phyloP scores from a whole-genome alignment of 768 basidiomycete species.

The Mycena indigotica region DNA sequence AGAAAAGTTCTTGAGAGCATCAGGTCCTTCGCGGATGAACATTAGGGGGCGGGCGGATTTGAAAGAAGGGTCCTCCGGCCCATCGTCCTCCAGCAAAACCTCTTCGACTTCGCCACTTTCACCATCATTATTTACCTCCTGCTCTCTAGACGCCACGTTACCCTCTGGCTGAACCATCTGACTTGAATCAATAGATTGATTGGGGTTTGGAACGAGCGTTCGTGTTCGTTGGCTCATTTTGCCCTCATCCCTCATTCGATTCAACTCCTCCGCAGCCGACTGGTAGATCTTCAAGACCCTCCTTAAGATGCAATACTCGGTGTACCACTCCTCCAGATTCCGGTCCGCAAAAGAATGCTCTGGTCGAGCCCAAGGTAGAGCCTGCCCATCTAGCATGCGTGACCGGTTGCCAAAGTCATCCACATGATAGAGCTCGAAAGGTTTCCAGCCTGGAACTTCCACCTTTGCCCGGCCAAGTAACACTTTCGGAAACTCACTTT shows the following conservation, averaged over 20 bases:
- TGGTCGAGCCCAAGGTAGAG: not conserved
- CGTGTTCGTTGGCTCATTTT: too few relatives aligned
- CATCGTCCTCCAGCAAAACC: not conserved
- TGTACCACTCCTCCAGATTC: not conserved
- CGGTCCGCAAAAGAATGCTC: not conserved
- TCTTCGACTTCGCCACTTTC: not conserved
- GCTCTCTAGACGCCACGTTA: not conserved
- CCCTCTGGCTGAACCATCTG: not conserved
- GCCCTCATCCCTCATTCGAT: not conserved
- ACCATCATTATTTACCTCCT: not conserved
- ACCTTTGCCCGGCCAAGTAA: constrained; percentile 21
- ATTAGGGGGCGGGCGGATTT: not conserved
- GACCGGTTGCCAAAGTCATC: constrained; percentile 23
- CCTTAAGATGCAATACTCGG: not conserved
- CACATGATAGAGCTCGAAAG: constrained; percentile 29
- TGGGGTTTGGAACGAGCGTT: not conserved
- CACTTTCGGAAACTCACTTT: constrained; percentile 18
- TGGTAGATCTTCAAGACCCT: not conserved
- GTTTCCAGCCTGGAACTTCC: constrained; percentile 8
- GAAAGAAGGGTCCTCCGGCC: not conserved
- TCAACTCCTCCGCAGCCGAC: not conserved
- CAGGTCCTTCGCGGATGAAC: not conserved
- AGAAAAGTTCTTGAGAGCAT: not conserved
- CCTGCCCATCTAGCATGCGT: not conserved
- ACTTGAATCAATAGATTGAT: not conserved